Base-by-base conservation (phyloP, 176 grass and related monocot species). In the Metroxylon sagu region DNA sequence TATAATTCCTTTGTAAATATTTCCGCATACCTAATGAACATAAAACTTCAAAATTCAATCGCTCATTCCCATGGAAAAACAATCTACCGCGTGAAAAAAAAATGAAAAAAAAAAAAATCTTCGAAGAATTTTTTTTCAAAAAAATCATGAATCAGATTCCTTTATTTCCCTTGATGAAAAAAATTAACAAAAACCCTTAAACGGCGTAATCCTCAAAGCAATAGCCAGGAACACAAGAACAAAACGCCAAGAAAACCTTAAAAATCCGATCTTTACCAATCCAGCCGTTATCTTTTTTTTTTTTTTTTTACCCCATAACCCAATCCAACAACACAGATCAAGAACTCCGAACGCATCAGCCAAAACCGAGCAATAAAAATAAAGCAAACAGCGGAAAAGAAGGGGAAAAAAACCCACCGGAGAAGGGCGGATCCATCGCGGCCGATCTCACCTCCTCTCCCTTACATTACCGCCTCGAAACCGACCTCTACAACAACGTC, bases 341-440 rank as follows among this genome's bases (percentile, higher is more conserved):
- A 26, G 25, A 7, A 17, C 50, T 29, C 15, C 16, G 16, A 25
- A 12, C 17, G 17, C 50, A 49, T 18, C 49, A 8, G 23, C 64
- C 49, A 53, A 12, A 52, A 53, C 35, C 35, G 2, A 28, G 18
- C 8, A 4, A 53, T 18, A 2, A 59, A 50, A 57, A n/a, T 4
- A 8, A 53, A 29, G 50, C 16, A 60, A 26, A 35, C 18, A 18
- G n/a, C 14, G 1, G 50, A 23, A n/a, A 28, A 61, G 29, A 4
- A 1, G 14, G 39, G 27, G n/a, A 8, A 60, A 4, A 61, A 5
- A 61, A 25, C 69, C 57, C 49, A 71, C 69, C 69, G 18, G 69
- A 53, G n/a, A 61, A 61, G 23, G 57, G 56, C 21, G 69, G 69
- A 71, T 71, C 69, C 69, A 71, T 71, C 25, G 26, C 69, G 43